phyloP scores from a whole-genome alignment of 805 yeast species.

The Pichia sporocuriosa region DNA sequence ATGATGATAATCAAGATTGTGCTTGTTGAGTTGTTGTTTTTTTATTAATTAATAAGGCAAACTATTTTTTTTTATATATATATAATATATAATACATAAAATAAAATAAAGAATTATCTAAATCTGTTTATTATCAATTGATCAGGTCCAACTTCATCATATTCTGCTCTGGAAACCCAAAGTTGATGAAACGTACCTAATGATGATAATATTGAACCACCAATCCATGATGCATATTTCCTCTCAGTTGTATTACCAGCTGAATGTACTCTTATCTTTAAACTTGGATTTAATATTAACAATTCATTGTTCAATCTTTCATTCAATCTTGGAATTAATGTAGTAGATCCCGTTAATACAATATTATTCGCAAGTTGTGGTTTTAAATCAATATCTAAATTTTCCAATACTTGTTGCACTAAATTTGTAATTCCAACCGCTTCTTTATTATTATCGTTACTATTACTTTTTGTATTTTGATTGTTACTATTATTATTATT shows the following conservation, averaged over 20 bases:
- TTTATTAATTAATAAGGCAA: too few relatives aligned
- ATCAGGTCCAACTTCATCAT: slow-evolving; percentile 82
- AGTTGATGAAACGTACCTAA: slow-evolving; percentile 91
- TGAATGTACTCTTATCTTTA: slow-evolving; percentile 77
- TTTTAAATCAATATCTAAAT: slow-evolving; percentile 73
- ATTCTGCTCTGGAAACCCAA: slow-evolving; percentile 87
- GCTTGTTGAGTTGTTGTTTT: slow-evolving; percentile 18
- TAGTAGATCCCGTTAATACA: slow-evolving; percentile 78
- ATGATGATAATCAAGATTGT: slow-evolving; percentile 29
- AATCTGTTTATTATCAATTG: slow-evolving; percentile 75
- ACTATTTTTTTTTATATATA: too few relatives aligned
- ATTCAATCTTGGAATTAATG: slow-evolving; percentile 73
- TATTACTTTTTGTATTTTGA: neutral
- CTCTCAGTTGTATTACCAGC: slow-evolving; percentile 75
- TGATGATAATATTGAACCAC: slow-evolving; percentile 82
- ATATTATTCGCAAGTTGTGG: slow-evolving; percentile 85
- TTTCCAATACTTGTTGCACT: slow-evolving; percentile 46
- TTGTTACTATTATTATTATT: slow-evolving; percentile 24
- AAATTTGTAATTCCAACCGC: slow-evolving; percentile 48
- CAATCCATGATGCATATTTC: slow-evolving; percentile 80
- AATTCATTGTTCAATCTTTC: slow-evolving; percentile 72
- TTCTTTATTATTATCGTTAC: slow-evolving; percentile 4
- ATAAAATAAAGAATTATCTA: slow-evolving; percentile 32
- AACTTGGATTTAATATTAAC: slow-evolving; percentile 65
- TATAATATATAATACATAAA: too few relatives aligned